Evolutionary conservation across 2,329 filamentous ascomycete species (phyloP).

Genomic region (Colletotrichum musae): DNA sequence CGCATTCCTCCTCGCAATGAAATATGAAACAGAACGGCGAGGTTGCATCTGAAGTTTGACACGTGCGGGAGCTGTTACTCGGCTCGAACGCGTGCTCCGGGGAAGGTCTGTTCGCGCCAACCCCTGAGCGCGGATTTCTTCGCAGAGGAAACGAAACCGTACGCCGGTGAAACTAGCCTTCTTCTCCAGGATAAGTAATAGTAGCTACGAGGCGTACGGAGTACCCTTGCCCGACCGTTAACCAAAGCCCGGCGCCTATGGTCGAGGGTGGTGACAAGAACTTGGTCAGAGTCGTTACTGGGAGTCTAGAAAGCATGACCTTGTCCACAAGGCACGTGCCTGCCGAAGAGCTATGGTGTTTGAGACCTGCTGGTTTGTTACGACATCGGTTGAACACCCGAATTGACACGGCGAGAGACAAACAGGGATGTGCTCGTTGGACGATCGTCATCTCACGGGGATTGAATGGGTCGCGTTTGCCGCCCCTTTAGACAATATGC

Average conservation of each 20-base stretch:
- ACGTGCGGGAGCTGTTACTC: constrained; percentile 33
- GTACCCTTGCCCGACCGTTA: too few relatives aligned
- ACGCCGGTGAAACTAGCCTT: constrained; percentile 20
- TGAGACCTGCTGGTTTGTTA: constrained; percentile 14
- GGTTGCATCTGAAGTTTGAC: constrained; percentile 35
- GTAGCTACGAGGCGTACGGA: too few relatives aligned
- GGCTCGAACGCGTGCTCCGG: constrained; percentile 9
- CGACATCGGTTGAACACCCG: constrained; percentile 37
- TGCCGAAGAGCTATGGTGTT: not conserved
- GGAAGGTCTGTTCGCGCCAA: constrained; percentile 30
- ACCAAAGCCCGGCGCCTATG: too few relatives aligned
- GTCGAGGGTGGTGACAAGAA: too few relatives aligned
- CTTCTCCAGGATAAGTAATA: not conserved
- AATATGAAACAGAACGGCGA: constrained; percentile 14
- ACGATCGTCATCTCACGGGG: constrained; percentile 6
- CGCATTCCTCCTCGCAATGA: not conserved
- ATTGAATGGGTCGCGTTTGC: not conserved
- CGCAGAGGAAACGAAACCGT: constrained; percentile 10
- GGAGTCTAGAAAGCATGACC: not conserved
- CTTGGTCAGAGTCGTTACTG: too few relatives aligned
- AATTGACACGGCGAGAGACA: not conserved
- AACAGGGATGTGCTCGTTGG: constrained; percentile 26
- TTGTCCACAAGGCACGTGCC: constrained; percentile 7
- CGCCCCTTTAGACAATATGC: constrained; percentile 4
- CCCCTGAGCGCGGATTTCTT: constrained; percentile 12